A percentile compares a stretch with the other conserved stretches of the same genome.
Evolutionary conservation across 2,329 filamentous ascomycete species (phyloP).

Genomic region (Rachicladosporium sp.): DNA sequence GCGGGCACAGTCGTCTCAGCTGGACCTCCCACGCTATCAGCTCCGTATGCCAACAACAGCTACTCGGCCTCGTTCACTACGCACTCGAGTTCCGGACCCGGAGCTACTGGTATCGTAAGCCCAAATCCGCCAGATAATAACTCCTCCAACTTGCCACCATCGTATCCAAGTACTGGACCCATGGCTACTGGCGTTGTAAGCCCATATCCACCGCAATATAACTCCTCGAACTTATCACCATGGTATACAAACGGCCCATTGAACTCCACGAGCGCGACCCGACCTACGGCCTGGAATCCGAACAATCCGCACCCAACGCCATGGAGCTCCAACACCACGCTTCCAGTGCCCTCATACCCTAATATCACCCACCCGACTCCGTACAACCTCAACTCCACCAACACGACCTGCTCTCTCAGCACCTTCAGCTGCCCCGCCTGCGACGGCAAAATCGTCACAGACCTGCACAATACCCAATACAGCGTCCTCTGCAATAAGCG

Average conservation of each 20-base stretch:
- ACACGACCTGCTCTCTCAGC: conserved; percentile 8
- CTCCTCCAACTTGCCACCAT: too few species aligned
- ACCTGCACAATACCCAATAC: conserved; percentile 15
- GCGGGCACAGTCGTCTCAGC: neutral
- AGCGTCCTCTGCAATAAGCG: conserved; percentile 11
- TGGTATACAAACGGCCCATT: neutral
- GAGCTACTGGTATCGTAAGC: too few species aligned
- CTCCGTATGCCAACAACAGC: too few species aligned
- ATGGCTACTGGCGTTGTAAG: neutral
- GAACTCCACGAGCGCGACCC: conserved; percentile 1
- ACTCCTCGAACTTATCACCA: neutral
- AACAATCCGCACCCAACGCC: neutral
- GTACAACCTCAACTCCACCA: conserved; percentile 2
- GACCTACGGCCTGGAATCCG: neutral
- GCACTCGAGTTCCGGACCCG: too few species aligned
- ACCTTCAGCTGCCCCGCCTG: conserved; percentile 15
- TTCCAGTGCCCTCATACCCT: conserved; percentile 1
- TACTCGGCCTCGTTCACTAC: too few species aligned
- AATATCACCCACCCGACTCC: conserved; percentile 1
- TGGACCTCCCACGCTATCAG: neutral
- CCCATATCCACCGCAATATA: neutral
- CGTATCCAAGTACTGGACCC: too few species aligned
- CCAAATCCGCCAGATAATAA: too few species aligned
- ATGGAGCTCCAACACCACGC: neutral
- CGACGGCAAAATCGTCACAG: conserved; percentile 10